A percentile compares a stretch with the other conserved stretches of the same genome.
Evolutionary conservation across 768 basidiomycete species (phyloP).

Genomic region (Thelephora aurantiotincta): DNA sequence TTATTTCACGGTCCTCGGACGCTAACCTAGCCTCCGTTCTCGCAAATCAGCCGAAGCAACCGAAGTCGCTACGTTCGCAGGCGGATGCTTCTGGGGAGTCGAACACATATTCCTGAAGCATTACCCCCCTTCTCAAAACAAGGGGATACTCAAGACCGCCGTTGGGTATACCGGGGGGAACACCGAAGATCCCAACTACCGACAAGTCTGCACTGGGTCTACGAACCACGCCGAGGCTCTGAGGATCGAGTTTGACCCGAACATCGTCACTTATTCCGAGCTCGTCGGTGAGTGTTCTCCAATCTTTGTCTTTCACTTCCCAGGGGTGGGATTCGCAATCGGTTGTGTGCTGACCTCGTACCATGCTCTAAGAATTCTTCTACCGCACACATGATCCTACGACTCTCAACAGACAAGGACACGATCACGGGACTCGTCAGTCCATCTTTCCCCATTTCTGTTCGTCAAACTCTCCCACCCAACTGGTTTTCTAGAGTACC

Average conservation of each 20-base stretch:
- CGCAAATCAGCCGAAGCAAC: slow-evolving; percentile 4
- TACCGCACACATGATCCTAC: slow-evolving; percentile 93
- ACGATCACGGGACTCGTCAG: slow-evolving; percentile 66
- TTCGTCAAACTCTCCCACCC: neutral
- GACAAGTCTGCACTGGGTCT: slow-evolving; percentile 59
- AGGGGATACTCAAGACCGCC: slow-evolving; percentile 58
- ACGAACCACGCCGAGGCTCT: slow-evolving; percentile 88
- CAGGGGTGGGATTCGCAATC: neutral
- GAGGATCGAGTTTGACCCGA: slow-evolving; percentile 76
- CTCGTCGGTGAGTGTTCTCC: slow-evolving; percentile 54
- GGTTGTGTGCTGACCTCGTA: neutral
- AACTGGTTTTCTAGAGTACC: slow-evolving; percentile 49
- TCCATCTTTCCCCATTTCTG: slow-evolving; percentile 5
- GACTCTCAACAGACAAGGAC: slow-evolving; percentile 65
- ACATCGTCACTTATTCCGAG: slow-evolving; percentile 63
- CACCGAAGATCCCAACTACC: slow-evolving; percentile 48
- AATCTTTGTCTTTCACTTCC: neutral
- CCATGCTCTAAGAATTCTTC: slow-evolving; percentile 63
- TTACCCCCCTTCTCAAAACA: slow-evolving; percentile 54
- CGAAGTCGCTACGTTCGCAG: slow-evolving; percentile 35
- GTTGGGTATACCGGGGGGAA: slow-evolving; percentile 78
- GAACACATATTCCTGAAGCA: slow-evolving; percentile 78
- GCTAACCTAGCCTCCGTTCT: neutral
- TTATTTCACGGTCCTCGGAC: neutral
- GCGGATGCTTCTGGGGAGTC: slow-evolving; percentile 79